phyloP scores from a whole-genome alignment of 345 rosid species.

The rapeseed (Brassica napus) region DNA sequence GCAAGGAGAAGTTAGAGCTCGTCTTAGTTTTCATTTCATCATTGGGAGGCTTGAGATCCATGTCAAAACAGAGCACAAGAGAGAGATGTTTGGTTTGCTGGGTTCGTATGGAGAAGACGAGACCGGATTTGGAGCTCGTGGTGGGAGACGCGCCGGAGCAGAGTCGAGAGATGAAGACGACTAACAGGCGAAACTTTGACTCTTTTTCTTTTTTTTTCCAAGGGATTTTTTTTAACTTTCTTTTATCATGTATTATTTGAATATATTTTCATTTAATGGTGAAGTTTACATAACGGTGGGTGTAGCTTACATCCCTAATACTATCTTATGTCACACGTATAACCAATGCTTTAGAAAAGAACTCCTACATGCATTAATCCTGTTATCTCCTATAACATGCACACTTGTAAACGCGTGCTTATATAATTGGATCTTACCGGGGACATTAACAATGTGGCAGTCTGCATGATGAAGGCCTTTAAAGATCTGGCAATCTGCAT shows the following conservation, averaged over 20 bases:
- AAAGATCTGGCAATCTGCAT: conserved; percentile 21
- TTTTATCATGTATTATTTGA: neutral
- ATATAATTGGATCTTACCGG: conserved; percentile 1
- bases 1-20: no score
- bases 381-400: conserved; percentile 12
- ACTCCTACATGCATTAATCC: neutral
- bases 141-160: no score
- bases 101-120: no score
- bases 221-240: no score
- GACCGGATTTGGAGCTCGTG: no score
- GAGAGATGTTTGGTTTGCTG: no score
- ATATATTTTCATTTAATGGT: conserved; percentile 1
- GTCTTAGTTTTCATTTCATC: no score
- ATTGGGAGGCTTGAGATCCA: no score
- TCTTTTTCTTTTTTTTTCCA: no score
- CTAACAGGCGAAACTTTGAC: no score
- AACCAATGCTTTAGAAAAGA: neutral
- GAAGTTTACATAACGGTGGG: neutral
- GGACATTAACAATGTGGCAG: conserved; percentile 7
- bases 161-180: no score
- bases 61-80: no score
- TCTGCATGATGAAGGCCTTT: conserved; percentile 7
- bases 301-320: neutral
- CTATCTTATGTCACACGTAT: conserved; percentile 21
- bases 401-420: conserved; percentile 4